Base-by-base conservation (phyloP, 1,284 basidiomycete species). In the Ceratobasidium sp. region DNA sequence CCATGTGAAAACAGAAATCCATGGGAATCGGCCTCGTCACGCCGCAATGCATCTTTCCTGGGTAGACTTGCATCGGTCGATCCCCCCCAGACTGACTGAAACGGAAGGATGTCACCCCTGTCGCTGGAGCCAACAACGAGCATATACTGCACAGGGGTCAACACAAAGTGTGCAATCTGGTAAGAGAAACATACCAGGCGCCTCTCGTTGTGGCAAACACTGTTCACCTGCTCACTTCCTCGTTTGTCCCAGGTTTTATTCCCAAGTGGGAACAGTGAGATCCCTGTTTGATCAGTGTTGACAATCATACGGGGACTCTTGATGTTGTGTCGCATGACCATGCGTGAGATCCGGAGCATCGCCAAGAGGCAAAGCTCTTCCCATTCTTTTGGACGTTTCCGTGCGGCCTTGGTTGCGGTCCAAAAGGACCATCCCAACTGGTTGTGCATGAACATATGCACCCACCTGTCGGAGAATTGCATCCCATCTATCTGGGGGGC, bases 51-150 rank as follows among this genome's bases (percentile, higher is more conserved):
- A 10, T 7, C 29, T 43, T 12, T 20, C 8, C 27, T 25, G 12
- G 25, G 38, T 3, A 58, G 42, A 29, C 56, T 58, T 1, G 7
- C 25, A 7, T 58, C 25, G 12, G 38, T 58, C 45, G n/a, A 29
- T 3, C 56, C 56, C 7, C 56, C 56, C 56, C 56, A 58, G 8
- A 58, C 56, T 45, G 56, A 58, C 29, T 58, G 56, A 31, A 58
- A 20, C 42, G 42, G 56, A 15, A 58, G 56, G 6, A 58, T 29
- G 32, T 58, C 56, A 13, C 56, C 42, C 1, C 56, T 27, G n/a
- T 40, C 42, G 38, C 56, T 58, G 10, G 42, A 58, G 4, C 38
- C 42, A 12, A 58, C 56, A 2, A 58, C 56, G 6, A 58, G 7
- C 1, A 40, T 58, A n/a, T 45, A 58, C 56, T 58, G 22, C 20